Evolutionary conservation across 345 rosid species (phyloP).

Genomic region (Cochlearia excelsa): DNA sequence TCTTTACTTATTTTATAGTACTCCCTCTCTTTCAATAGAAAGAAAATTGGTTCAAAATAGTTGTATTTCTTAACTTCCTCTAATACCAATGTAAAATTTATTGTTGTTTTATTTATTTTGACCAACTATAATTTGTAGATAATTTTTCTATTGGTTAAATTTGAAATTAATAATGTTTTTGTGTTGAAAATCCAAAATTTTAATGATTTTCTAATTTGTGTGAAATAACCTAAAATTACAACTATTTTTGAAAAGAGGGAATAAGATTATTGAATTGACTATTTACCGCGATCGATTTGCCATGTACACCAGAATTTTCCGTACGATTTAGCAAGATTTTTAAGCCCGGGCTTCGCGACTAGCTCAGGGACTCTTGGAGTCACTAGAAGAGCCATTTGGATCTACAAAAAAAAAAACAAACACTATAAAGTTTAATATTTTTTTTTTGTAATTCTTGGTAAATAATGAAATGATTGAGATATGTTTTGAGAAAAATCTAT

Average conservation of each 20-base stretch:
- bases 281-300: constrained; percentile 71
- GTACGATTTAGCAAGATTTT: constrained; percentile 60
- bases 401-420: constrained; percentile 31
- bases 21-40: not conserved
- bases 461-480: not conserved
- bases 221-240: too few species aligned
- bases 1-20: too few species aligned
- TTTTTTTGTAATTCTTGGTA: not conserved
- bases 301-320: constrained; percentile 94
- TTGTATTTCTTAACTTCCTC: not conserved
- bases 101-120: too few species aligned
- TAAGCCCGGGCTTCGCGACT: constrained; percentile 58
- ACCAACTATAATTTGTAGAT: too few species aligned
- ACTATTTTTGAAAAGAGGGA: not conserved
- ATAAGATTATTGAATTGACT: too few species aligned
- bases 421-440: not conserved
- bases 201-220: too few species aligned
- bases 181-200: too few species aligned
- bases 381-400: constrained; percentile 62
- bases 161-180: too few species aligned
- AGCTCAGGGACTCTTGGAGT: constrained; percentile 68
- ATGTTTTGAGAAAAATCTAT: not conserved
- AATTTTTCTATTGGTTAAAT: too few species aligned
- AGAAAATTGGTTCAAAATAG: not conserved
- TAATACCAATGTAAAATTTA: too few species aligned